These are phyloP conservation scores for Amaranthus hypochondriacus DNA, from an alignment of 148 eudicot genomes.

Conservation along the genomic window DNA sequence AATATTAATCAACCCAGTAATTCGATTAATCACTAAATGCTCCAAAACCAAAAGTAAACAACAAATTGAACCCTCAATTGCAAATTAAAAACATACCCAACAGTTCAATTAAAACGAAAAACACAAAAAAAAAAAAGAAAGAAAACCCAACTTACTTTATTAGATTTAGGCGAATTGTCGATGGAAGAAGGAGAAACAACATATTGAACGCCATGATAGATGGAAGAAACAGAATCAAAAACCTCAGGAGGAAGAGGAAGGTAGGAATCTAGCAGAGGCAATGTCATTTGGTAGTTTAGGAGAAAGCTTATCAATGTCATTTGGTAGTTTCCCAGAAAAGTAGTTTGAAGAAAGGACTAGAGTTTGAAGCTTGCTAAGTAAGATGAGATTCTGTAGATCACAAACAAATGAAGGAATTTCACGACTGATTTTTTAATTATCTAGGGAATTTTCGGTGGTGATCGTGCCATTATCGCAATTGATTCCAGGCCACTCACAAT, in stretches of 20 bases:
- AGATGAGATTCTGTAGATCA: too few species aligned
- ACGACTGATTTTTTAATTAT: too few species aligned
- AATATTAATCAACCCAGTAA: background rate
- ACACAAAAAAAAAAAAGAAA: constrained; percentile 15
- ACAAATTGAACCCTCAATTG: constrained; percentile 1
- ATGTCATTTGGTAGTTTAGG: too few species aligned
- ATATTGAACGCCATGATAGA: constrained; percentile 29
- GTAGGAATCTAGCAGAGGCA: constrained; percentile 6
- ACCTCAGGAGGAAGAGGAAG: constrained; percentile 79
- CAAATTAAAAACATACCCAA: constrained; percentile 16
- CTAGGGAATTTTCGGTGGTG: too few species aligned
- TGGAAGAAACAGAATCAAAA: constrained; percentile 60
- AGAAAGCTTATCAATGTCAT: too few species aligned
- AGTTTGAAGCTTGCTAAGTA: too few species aligned
- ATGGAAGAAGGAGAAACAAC: constrained; percentile 7
- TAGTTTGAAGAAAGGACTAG: too few species aligned
- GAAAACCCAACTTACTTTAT: constrained; percentile 21
- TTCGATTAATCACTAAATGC: background rate
- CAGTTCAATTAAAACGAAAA: background rate
- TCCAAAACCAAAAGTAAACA: background rate
- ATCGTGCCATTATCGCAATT: too few species aligned
- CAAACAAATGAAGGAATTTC: too few species aligned
- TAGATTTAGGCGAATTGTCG: constrained; percentile 8
- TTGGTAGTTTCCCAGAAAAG: too few species aligned
- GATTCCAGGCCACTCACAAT: too few species aligned